Evolutionary conservation across 306 rosid genomes (phyloP), one percentile per base, ranked within the genome.

Genomic region (Abrus precatorius): DNA sequence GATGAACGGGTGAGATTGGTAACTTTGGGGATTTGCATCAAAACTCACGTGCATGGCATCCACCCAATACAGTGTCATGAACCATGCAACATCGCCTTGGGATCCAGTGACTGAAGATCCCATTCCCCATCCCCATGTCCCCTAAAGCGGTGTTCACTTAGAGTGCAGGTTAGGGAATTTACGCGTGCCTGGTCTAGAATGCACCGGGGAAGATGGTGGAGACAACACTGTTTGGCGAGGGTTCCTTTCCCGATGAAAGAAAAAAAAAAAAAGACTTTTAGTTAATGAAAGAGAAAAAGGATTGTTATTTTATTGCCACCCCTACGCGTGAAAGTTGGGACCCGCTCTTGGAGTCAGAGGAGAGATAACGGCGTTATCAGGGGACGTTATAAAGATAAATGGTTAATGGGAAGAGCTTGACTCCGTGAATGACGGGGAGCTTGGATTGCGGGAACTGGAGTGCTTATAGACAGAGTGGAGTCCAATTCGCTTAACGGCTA

Each of bases 391-490:
- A 20, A 20, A 20, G 20, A 20, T 20, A 20, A 20, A 20, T 20
- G 20, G 20, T 20, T 20, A 20, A 20, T 20, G 20, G 20, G 20
- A 20, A 20, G 20, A 20, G 8, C 1, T 11, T 13, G 82, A 71
- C 69, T 77, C 75, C 75, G 80, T 78, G 80, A 78, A 47, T 72
- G 70, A 83, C 73, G 69, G 86, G 49, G 53, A 30, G 53, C 69
- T 56, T 9, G 84, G 75, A 59, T 67, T 38, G 76, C 27, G 66
- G 74, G 74, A 40, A 28, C 0, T 12, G 81, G 4, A 20, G 7
- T 14, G 52, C 3, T 44, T 44, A 20, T 20, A 20, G 20, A 20
- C 0, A 14, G 0, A 7, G 74, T 75, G 73, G 82, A 75, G 63
- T 70, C 69, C 7, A 52, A 2, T 3, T 0, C 8, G 29, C 28